Evolutionary conservation across 805 yeast species (phyloP).

Genomic region (Blastobotrys attinorum): DNA sequence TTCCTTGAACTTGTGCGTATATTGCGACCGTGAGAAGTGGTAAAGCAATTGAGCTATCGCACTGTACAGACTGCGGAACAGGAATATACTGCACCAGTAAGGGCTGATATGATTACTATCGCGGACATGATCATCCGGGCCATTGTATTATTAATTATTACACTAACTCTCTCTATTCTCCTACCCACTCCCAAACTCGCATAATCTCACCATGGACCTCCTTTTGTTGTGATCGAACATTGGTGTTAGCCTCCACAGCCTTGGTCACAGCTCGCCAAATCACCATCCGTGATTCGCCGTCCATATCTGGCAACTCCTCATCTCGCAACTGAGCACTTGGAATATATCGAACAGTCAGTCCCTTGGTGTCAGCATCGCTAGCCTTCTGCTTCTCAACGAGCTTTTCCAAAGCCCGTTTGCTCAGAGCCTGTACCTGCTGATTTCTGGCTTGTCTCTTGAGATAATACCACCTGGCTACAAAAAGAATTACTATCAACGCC

Average conservation of each 20-base stretch:
- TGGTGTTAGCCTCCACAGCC: slow-evolving; percentile 56
- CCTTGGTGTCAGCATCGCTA: slow-evolving; percentile 14
- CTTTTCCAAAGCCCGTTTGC: slow-evolving; percentile 4
- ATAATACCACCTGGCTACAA: not conserved
- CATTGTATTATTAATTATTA: too few relatives aligned
- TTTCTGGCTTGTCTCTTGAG: not conserved
- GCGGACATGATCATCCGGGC: too few relatives aligned
- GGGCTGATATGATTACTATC: too few relatives aligned
- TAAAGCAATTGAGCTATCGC: too few relatives aligned
- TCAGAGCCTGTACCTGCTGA: not conserved
- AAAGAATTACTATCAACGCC: not conserved
- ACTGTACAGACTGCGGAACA: too few relatives aligned
- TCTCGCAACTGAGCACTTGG: slow-evolving; percentile 14
- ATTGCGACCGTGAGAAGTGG: too few relatives aligned
- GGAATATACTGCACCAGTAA: too few relatives aligned
- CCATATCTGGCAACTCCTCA: slow-evolving; percentile 8
- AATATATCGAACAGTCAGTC: slow-evolving; percentile 14
- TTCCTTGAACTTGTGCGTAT: too few relatives aligned
- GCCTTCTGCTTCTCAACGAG: slow-evolving; percentile 12
- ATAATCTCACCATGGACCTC: slow-evolving; percentile 84
- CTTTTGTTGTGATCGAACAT: slow-evolving; percentile 50
- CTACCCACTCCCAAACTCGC: slow-evolving; percentile 78
- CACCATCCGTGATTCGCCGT: not conserved
- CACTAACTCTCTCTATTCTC: too few relatives aligned
- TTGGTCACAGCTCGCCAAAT: slow-evolving; percentile 51